Evolutionary conservation across 2,329 filamentous ascomycete species (phyloP).

Genomic region (Fusarium vanettenii): DNA sequence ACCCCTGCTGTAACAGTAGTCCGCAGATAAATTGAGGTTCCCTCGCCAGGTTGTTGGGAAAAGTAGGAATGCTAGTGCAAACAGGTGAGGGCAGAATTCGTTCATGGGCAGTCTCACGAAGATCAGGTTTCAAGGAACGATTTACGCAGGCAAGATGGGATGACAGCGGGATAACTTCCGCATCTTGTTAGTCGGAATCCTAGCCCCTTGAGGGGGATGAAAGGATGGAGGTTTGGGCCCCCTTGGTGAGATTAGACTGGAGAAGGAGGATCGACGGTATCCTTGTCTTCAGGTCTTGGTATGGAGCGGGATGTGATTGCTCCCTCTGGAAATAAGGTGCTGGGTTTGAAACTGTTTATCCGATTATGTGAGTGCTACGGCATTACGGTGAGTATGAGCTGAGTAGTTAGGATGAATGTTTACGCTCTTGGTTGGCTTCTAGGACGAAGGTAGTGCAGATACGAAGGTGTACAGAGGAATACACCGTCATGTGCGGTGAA

Average conservation of each 20-base stretch:
- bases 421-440: neutral
- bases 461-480: neutral
- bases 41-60: neutral
- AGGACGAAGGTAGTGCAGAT: neutral
- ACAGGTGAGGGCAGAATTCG: neutral
- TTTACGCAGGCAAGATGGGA: constrained; percentile 16
- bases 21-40: neutral
- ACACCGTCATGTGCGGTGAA: constrained; percentile 19
- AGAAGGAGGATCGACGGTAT: constrained; percentile 30
- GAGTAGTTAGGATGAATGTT: neutral
- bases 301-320: neutral
- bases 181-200: constrained; percentile 5
- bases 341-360: neutral
- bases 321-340: neutral
- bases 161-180: constrained; percentile 34
- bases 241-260: constrained; percentile 20
- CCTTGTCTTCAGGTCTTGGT: constrained; percentile 25
- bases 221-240: constrained; percentile 10
- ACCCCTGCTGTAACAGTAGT: neutral
- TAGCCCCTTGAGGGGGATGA: constrained; percentile 9
- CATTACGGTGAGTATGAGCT: neutral
- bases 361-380: neutral
- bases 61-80: neutral
- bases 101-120: neutral
- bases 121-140: neutral